Conservation (phyloP, 2,329 filamentous ascomycete species). For the Ophiognomonia clavigignenti-juglandacearum region DNA sequence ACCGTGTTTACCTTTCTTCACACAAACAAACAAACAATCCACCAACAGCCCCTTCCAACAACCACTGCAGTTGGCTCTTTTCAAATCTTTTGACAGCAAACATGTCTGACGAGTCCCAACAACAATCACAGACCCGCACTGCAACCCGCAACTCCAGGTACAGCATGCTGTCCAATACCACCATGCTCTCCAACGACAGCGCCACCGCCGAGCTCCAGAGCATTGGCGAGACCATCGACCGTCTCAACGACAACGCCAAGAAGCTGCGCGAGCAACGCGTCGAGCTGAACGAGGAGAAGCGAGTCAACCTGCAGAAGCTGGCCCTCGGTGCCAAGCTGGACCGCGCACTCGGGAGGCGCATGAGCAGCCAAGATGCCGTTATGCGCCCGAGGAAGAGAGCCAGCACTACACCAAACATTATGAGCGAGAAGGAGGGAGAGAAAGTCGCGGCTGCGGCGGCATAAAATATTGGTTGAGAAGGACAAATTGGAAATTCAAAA, state of each 20-base stretch:
- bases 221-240: constrained; percentile 75
- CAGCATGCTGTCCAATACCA: constrained; percentile 57
- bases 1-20: too few relatives aligned
- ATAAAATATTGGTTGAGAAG: too few relatives aligned
- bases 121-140: constrained; percentile 41
- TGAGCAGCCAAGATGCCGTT: constrained; percentile 84
- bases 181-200: constrained; percentile 56
- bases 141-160: constrained; percentile 54
- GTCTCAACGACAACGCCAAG: constrained; percentile 79
- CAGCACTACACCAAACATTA: constrained; percentile 24
- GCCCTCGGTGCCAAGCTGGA: constrained; percentile 88
- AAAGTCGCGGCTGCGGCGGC: constrained; percentile 12
- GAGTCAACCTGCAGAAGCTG: constrained; percentile 76
- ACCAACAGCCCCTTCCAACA: not conserved
- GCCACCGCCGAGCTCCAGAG: constrained; percentile 56
- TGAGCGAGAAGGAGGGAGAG: constrained; percentile 33
- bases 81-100: not conserved
- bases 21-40: not conserved
- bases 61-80: not conserved
- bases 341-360: constrained; percentile 76
- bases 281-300: constrained; percentile 72
- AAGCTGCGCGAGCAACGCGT: constrained; percentile 73
- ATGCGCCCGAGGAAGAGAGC: constrained; percentile 48
- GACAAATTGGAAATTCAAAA: not conserved
- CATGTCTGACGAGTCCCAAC: constrained; percentile 5